Evolutionary conservation across 1,284 basidiomycete genomes (phyloP).

Genomic region (Leccinum angustisporum): DNA sequence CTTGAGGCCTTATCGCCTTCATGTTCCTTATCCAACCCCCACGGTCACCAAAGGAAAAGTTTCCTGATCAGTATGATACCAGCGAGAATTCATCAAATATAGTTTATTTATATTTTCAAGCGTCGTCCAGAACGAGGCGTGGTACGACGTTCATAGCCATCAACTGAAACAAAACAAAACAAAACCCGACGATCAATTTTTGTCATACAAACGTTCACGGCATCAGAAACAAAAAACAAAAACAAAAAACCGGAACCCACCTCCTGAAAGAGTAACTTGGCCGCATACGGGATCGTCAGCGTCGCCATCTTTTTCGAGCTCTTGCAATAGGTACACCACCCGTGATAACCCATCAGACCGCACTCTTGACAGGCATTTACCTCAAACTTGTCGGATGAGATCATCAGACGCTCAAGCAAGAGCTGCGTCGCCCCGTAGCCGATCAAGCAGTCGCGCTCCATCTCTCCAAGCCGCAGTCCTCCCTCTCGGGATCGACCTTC

Average conservation of each 20-base stretch:
- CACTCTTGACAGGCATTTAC: slow-evolving; percentile 95
- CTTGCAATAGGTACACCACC: slow-evolving; percentile 96
- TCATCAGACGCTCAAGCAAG: slow-evolving; percentile 95
- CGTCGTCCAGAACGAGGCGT: slow-evolving; percentile 81
- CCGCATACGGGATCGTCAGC: slow-evolving; percentile 97
- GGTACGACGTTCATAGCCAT: slow-evolving; percentile 96
- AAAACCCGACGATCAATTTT: slow-evolving; percentile 1
- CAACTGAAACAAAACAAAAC: slow-evolving; percentile 46
- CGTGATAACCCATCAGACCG: slow-evolving; percentile 95
- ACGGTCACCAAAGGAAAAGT: slow-evolving; percentile 6
- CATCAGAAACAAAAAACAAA: neutral
- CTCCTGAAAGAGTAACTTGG: slow-evolving; percentile 97
- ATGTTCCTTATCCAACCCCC: neutral
- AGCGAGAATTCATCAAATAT: slow-evolving; percentile 1
- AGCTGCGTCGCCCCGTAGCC: slow-evolving; percentile 97
- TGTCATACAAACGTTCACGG: neutral
- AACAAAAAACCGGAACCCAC: slow-evolving; percentile 43
- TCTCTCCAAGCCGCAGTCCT: slow-evolving; percentile 95
- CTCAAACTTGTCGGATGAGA: slow-evolving; percentile 96
- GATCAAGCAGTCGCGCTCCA: slow-evolving; percentile 97
- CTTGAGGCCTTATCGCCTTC: slow-evolving; percentile 9
- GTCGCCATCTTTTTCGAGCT: slow-evolving; percentile 95
- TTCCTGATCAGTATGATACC: neutral
- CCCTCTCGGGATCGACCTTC: slow-evolving; percentile 98
- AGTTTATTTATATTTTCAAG: slow-evolving; percentile 29